Percentiles rank a stretch among this genome's conserved stretches.
These are phyloP conservation scores for Henckelia pumila DNA, from an alignment of 257 asterid species.

Conservation along the genomic window DNA sequence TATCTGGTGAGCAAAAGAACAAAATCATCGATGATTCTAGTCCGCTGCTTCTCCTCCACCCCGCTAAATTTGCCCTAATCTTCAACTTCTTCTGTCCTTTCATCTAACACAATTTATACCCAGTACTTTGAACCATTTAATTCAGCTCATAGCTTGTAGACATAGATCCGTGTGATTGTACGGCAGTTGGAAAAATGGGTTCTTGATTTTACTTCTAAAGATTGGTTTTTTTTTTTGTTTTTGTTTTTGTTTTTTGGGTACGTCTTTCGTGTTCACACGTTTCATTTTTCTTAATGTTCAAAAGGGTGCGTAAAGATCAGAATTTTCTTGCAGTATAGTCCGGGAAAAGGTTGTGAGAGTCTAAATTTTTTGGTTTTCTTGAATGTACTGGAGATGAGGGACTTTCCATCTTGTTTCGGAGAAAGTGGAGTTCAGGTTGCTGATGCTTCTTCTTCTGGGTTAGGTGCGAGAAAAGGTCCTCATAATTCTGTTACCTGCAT, in stretches of 20 bases:
- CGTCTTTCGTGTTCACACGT: no score
- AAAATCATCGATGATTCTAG: constrained; percentile 14
- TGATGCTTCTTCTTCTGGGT: constrained; percentile 79
- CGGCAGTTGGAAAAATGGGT: constrained; percentile 2
- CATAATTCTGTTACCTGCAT: constrained; percentile 72
- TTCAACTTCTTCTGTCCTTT: constrained; percentile 35
- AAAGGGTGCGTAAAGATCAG: background rate
- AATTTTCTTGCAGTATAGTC: background rate
- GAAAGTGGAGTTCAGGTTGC: constrained; percentile 96
- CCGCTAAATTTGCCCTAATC: constrained; percentile 42
- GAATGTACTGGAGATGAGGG: constrained; percentile 56
- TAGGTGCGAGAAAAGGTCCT: constrained; percentile 43
- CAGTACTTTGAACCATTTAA: constrained; percentile 31
- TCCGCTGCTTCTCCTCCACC: constrained; percentile 19
- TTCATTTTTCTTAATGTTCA: background rate
- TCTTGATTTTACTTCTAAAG: constrained; percentile 13
- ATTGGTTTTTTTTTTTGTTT: background rate
- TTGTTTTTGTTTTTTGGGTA: no score
- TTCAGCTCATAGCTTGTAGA: background rate
- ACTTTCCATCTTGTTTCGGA: constrained; percentile 94
- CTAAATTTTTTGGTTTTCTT: constrained; percentile 25
- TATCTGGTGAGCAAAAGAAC: constrained; percentile 27
- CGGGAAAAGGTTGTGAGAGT: background rate
- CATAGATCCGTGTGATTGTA: background rate
- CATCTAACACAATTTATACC: constrained; percentile 37